A percentile compares a stretch with the other conserved stretches of the same genome.
Conservation (phyloP, 2,329 filamentous ascomycete genomes). For the Pseudogymnoascus sp. region DNA sequence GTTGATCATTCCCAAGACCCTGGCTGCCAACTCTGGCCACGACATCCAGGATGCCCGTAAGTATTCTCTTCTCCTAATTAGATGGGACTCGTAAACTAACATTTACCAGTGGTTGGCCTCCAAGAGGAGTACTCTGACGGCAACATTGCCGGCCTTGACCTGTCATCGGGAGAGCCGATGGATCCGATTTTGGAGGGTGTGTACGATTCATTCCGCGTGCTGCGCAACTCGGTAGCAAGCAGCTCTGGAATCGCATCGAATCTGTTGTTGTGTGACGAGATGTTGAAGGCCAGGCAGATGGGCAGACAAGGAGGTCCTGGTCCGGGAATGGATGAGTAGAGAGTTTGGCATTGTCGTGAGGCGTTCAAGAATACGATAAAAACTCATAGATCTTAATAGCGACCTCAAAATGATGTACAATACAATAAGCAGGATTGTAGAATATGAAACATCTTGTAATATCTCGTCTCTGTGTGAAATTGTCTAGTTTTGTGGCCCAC, state of each 20-base stretch:
- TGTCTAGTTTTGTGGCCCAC: background rate
- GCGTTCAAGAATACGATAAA: conserved; percentile 9
- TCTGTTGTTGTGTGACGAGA: conserved; percentile 88
- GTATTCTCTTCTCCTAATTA: conserved; percentile 32
- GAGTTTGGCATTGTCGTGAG: conserved; percentile 8
- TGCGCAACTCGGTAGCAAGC: conserved; percentile 88
- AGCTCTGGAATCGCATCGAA: conserved; percentile 94
- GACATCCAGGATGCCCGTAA: conserved; percentile 92
- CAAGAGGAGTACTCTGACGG: conserved; percentile 82
- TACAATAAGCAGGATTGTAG: conserved; percentile 8
- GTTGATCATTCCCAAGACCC: conserved; percentile 91
- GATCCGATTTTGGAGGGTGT: conserved; percentile 88
- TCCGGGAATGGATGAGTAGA: conserved; percentile 52
- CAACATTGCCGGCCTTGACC: conserved; percentile 76
- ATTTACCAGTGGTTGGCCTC: conserved; percentile 62
- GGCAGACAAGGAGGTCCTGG: conserved; percentile 55
- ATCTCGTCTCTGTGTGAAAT: background rate
- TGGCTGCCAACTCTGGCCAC: conserved; percentile 91
- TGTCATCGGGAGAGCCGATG: conserved; percentile 86
- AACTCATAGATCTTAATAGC: conserved; percentile 9
- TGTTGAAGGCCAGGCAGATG: conserved; percentile 98
- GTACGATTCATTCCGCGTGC: conserved; percentile 90
- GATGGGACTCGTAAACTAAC: conserved; percentile 17
- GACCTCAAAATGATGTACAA: conserved; percentile 9
- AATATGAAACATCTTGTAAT: conserved; percentile 9